A percentile compares a stretch with the other conserved stretches of the same genome.
Evolutionary conservation across 139 green algal genomes (phyloP).

Genomic region (Haematococcus sp.): DNA sequence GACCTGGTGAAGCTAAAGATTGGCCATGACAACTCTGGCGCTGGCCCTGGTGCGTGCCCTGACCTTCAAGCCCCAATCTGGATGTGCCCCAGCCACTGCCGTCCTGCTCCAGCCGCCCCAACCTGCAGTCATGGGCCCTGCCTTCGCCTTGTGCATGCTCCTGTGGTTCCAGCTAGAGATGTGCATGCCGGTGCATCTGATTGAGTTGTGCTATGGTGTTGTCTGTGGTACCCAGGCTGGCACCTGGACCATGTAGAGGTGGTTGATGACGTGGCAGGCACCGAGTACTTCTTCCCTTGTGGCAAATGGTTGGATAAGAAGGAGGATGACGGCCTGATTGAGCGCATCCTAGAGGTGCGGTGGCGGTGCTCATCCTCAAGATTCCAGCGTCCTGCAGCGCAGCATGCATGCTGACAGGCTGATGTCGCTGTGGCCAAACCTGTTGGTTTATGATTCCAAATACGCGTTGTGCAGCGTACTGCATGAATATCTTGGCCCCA

Average conservation of each 20-base stretch:
- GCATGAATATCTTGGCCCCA: too few relatives aligned
- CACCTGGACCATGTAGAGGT: constrained; percentile 58
- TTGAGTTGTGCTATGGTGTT: neutral
- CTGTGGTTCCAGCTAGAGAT: too few relatives aligned
- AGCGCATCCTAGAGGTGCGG: constrained; percentile 33
- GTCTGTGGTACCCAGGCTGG: too few relatives aligned
- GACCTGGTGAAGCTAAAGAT: constrained; percentile 39
- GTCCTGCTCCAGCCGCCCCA: neutral
- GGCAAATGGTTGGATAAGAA: constrained; percentile 45
- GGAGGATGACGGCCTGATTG: constrained; percentile 30
- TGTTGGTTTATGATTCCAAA: too few relatives aligned
- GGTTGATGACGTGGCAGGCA: constrained; percentile 31
- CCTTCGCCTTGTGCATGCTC: too few relatives aligned
- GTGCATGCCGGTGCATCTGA: neutral
- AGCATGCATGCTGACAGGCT: too few relatives aligned
- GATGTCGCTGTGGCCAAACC: too few relatives aligned
- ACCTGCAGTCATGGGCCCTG: too few relatives aligned
- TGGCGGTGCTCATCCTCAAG: too few relatives aligned
- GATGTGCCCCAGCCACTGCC: neutral
- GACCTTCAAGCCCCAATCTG: neutral
- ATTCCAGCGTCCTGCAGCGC: too few relatives aligned
- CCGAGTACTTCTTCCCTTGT: constrained; percentile 40
- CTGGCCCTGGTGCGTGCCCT: constrained; percentile 12
- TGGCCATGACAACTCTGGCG: constrained; percentile 41
- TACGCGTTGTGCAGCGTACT: too few relatives aligned